Percentiles rank a stretch among this genome's conserved stretches.
Evolutionary conservation across 257 asterid species (phyloP).

Genomic region (Cruciata laevipes): DNA sequence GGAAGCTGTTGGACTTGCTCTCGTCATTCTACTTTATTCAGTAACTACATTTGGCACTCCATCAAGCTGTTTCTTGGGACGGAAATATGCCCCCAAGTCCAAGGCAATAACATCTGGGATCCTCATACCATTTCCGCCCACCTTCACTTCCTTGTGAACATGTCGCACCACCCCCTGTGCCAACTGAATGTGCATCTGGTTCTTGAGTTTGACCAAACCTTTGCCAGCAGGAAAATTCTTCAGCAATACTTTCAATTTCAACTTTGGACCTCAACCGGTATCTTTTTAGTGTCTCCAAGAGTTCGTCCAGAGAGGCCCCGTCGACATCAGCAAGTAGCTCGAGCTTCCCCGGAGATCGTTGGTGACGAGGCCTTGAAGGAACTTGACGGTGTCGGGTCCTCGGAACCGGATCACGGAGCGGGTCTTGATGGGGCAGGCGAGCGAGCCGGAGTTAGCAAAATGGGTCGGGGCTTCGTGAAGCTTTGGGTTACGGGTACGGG

Average conservation of each 20-base stretch:
- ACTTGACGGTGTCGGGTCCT: slow-evolving; percentile 77
- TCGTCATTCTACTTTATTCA: slow-evolving; percentile 4
- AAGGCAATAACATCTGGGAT: slow-evolving; percentile 82
- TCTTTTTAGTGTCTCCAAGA: slow-evolving; percentile 58
- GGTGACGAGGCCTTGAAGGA: slow-evolving; percentile 79
- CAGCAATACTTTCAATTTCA: slow-evolving; percentile 62
- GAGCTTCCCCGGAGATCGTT: slow-evolving; percentile 59
- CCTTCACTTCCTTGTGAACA: slow-evolving; percentile 43
- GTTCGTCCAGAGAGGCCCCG: slow-evolving; percentile 54
- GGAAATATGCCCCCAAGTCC: slow-evolving; percentile 88
- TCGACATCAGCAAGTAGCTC: slow-evolving; percentile 84
- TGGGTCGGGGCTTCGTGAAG: slow-evolving; percentile 16
- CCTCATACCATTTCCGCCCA: slow-evolving; percentile 82
- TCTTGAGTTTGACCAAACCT: slow-evolving; percentile 57
- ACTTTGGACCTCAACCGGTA: slow-evolving; percentile 82
- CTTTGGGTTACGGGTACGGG: slow-evolving; percentile 14
- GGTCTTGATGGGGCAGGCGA: slow-evolving; percentile 60
- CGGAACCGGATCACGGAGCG: slow-evolving; percentile 78
- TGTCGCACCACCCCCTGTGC: slow-evolving; percentile 71
- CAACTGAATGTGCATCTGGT: slow-evolving; percentile 58
- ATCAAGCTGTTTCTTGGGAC: slow-evolving; percentile 24
- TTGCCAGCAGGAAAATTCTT: slow-evolving; percentile 81
- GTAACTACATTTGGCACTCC: too few relatives aligned
- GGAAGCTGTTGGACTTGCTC: too few relatives aligned
- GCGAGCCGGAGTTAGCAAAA: slow-evolving; percentile 42